Evolutionary conservation across 768 basidiomycete species (phyloP).

Genomic region (Hypholoma sublateritium): DNA sequence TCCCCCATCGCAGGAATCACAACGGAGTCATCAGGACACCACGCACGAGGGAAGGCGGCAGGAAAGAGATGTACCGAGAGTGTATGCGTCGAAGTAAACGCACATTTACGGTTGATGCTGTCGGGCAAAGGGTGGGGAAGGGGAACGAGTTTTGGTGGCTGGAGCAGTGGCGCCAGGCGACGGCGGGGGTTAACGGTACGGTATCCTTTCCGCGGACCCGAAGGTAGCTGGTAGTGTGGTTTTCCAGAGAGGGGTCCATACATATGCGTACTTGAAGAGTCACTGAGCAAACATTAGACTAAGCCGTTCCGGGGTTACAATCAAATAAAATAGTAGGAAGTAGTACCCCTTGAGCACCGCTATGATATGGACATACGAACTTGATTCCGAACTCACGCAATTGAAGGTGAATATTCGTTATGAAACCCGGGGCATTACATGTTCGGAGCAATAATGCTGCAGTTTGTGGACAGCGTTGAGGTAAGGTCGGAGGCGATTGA

Average conservation of each 20-base stretch:
- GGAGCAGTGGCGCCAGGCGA: slow-evolving; percentile 15
- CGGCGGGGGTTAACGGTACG: slow-evolving; percentile 18
- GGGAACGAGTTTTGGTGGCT: slow-evolving; percentile 12
- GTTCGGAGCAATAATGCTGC: no score
- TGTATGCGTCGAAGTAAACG: slow-evolving; percentile 20
- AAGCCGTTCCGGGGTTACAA: no score
- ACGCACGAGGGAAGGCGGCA: slow-evolving; percentile 21
- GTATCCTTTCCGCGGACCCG: slow-evolving; percentile 12
- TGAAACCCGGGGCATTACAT: no score
- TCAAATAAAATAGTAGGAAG: no score
- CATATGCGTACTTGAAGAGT: not conserved
- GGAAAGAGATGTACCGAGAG: slow-evolving; percentile 23
- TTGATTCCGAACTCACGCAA: no score
- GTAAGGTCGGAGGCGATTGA: no score
- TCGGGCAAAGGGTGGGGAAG: slow-evolving; percentile 15
- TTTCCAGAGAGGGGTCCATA: slow-evolving; percentile 21
- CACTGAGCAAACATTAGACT: no score
- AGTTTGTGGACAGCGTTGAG: no score
- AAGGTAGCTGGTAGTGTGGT: slow-evolving; percentile 17
- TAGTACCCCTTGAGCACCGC: no score
- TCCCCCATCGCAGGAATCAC: slow-evolving; percentile 15
- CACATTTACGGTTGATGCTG: slow-evolving; percentile 11
- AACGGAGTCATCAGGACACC: slow-evolving; percentile 16
- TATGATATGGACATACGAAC: no score
- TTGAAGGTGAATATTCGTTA: no score